Evolutionary conservation across 306 rosid genomes (phyloP).

Genomic region (Cercis canadensis): DNA sequence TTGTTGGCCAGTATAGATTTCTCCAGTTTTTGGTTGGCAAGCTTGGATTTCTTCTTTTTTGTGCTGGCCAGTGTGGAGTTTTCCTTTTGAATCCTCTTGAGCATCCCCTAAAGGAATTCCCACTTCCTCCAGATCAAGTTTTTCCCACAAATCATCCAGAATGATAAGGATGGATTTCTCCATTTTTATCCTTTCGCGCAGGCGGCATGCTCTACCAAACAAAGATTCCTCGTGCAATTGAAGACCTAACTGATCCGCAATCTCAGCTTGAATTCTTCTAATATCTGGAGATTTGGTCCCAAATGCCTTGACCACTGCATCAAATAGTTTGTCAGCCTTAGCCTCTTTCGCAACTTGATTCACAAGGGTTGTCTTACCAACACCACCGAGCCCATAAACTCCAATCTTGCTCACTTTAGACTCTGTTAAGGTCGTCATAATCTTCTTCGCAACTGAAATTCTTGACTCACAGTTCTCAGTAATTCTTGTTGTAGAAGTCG

Average conservation of each 20-base stretch:
- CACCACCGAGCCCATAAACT: accelerated
- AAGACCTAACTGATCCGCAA: accelerated
- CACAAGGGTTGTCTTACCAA: not conserved
- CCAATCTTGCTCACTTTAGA: not conserved
- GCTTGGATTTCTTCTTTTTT: too few relatives aligned
- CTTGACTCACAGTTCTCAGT: not conserved
- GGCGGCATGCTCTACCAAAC: not conserved
- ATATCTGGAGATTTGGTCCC: not conserved
- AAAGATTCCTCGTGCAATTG: not conserved
- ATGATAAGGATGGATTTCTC: not conserved
- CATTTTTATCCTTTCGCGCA: accelerated
- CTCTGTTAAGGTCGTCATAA: accelerated
- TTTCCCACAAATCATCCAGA: not conserved
- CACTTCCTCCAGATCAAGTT: not conserved
- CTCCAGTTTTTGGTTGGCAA: too few relatives aligned
- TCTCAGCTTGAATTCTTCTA: accelerated
- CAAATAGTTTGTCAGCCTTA: not conserved
- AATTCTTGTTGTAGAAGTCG: too few relatives aligned
- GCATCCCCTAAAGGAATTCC: not conserved
- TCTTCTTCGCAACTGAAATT: accelerated
- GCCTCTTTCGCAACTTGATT: not conserved
- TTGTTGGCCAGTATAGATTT: too few relatives aligned
- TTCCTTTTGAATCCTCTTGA: not conserved
- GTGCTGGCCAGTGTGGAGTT: too few relatives aligned
- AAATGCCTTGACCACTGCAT: not conserved